phyloP scores from a whole-genome alignment of 2,329 filamentous ascomycete genomes.

The Microascus cirrosus region DNA sequence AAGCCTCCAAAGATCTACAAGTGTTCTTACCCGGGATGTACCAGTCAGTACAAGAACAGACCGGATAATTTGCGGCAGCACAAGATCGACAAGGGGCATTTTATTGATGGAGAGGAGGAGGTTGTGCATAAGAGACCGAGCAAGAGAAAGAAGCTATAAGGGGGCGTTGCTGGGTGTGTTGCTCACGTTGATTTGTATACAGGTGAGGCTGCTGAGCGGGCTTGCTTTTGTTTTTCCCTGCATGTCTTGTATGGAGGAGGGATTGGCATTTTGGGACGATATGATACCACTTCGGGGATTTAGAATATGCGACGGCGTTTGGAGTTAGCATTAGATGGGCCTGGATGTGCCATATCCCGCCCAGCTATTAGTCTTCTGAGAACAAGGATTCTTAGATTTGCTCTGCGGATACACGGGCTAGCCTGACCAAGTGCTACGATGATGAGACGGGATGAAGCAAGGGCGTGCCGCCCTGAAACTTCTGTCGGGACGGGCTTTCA shows the following conservation, averaged over 20 bases:
- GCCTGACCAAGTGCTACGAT: neutral
- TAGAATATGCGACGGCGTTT: neutral
- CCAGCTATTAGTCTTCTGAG: neutral
- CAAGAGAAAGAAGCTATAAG: slow-evolving; percentile 27
- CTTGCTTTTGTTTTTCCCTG: neutral
- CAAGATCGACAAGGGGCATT: slow-evolving; percentile 44
- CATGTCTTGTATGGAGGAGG: neutral
- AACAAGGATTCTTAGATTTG: neutral
- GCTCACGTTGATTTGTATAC: neutral
- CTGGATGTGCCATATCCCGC: neutral
- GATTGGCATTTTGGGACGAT: neutral
- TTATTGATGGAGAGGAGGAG: slow-evolving; percentile 28
- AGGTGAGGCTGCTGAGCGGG: neutral
- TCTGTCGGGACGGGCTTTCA: too few relatives aligned
- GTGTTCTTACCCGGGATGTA: slow-evolving; percentile 41
- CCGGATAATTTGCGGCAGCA: slow-evolving; percentile 45
- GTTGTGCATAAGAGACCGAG: slow-evolving; percentile 21
- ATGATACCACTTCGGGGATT: neutral
- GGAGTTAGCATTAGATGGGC: neutral
- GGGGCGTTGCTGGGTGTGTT: neutral
- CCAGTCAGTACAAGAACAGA: slow-evolving; percentile 43
- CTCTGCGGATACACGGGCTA: neutral
- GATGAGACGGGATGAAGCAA: neutral
- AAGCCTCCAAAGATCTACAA: slow-evolving; percentile 38
- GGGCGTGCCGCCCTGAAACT: neutral